Percentiles rank a stretch among this genome's conserved stretches.
Evolutionary conservation across 805 yeast species (phyloP).

Genomic region (Kluyveromyces aestuarii): DNA sequence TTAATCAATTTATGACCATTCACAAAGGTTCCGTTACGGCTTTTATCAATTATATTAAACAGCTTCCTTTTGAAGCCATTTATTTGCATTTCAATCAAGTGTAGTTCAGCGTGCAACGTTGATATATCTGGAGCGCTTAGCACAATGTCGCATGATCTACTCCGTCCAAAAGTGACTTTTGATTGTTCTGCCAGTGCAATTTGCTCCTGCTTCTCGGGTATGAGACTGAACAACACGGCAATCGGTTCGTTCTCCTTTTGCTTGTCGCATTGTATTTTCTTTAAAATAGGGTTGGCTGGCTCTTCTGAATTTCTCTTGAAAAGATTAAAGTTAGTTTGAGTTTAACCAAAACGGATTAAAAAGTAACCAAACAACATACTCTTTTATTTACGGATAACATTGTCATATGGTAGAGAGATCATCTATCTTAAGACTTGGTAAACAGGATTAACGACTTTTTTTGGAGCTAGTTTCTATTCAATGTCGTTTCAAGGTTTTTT

Average conservation of each 20-base stretch:
- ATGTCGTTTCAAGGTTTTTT: too few relatives aligned
- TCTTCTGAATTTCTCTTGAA: not conserved
- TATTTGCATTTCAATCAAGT: slow-evolving; percentile 32
- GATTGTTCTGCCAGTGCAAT: slow-evolving; percentile 26
- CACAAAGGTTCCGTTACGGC: slow-evolving; percentile 57
- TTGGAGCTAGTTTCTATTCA: not conserved
- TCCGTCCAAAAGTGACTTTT: slow-evolving; percentile 40
- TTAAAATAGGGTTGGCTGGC: not conserved
- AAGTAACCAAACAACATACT: slow-evolving; percentile 1
- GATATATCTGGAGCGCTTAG: slow-evolving; percentile 54
- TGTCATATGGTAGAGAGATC: not conserved
- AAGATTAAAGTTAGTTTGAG: not conserved
- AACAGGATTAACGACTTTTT: too few relatives aligned
- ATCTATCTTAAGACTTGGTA: not conserved
- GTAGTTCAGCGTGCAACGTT: slow-evolving; percentile 51
- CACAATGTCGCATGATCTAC: slow-evolving; percentile 49
- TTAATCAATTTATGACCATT: slow-evolving; percentile 46
- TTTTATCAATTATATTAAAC: slow-evolving; percentile 43
- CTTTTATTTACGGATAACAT: slow-evolving; percentile 1
- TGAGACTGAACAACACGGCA: slow-evolving; percentile 22
- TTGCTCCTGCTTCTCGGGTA: slow-evolving; percentile 28
- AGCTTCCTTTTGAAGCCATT: slow-evolving; percentile 29
- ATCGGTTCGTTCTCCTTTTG: slow-evolving; percentile 5
- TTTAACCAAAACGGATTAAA: not conserved
- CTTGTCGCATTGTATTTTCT: slow-evolving; percentile 11